These are phyloP conservation scores for Xylariales sp. DNA, from an alignment of 2,329 filamentous ascomycete genomes.

Conservation along the genomic window DNA sequence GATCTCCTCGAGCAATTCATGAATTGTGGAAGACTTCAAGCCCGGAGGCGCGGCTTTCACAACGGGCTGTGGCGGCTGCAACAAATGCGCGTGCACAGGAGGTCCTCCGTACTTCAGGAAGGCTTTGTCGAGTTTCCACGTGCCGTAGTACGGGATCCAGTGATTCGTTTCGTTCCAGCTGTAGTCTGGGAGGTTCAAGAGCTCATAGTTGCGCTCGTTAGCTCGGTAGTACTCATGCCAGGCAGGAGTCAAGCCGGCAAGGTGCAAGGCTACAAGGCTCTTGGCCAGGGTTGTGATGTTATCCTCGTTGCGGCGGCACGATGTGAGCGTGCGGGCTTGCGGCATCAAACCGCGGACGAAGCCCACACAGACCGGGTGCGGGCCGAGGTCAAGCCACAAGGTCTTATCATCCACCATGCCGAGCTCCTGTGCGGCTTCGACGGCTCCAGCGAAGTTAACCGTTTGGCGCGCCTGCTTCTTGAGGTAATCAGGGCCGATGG, in stretches of 20 bases:
- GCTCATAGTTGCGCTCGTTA: slow-evolving; percentile 32
- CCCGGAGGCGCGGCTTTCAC: too few species aligned
- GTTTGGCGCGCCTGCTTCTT: slow-evolving; percentile 12
- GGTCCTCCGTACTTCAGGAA: slow-evolving; percentile 32
- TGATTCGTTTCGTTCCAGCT: slow-evolving; percentile 71
- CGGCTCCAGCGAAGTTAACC: slow-evolving; percentile 12
- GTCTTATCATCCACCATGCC: slow-evolving; percentile 13
- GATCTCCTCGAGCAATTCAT: slow-evolving; percentile 30
- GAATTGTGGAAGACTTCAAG: slow-evolving; percentile 28
- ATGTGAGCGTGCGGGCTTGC: too few species aligned
- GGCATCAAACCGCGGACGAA: slow-evolving; percentile 8
- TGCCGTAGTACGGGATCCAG: slow-evolving; percentile 59
- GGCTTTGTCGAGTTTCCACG: slow-evolving; percentile 66
- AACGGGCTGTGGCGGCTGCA: slow-evolving; percentile 5
- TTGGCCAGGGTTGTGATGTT: slow-evolving; percentile 51
- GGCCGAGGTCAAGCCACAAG: slow-evolving; percentile 15
- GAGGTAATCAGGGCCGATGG: slow-evolving; percentile 9
- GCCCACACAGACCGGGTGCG: slow-evolving; percentile 10
- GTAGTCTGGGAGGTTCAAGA: slow-evolving; percentile 65
- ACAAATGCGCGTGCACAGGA: background rate
- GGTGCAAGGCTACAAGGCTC: slow-evolving; percentile 49
- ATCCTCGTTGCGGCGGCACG: slow-evolving; percentile 50
- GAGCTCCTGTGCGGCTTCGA: slow-evolving; percentile 8
- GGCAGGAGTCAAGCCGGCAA: slow-evolving; percentile 57
- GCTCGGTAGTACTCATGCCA: slow-evolving; percentile 67